Evolutionary conservation across 495 filamentous ascomycete genomes (phyloP).

Genomic region (Penicillium flavigenum): DNA sequence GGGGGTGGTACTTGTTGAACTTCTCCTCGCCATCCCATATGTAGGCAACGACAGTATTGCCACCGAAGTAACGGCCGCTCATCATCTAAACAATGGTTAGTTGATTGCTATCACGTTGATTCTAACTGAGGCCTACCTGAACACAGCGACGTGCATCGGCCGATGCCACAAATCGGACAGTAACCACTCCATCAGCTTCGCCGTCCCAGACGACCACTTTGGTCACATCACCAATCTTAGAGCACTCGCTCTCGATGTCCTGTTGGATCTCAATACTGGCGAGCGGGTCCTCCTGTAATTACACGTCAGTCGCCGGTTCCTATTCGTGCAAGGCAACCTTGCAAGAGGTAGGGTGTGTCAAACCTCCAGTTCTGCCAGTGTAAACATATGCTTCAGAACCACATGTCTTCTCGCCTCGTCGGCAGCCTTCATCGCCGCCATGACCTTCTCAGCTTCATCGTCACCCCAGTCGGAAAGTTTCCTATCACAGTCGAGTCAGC

Average conservation of each 20-base stretch:
- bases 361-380: slow-evolving; percentile 73
- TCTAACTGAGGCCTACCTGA: slow-evolving; percentile 39
- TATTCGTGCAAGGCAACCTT: not conserved
- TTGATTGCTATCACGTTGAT: not conserved
- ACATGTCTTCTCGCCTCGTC: slow-evolving; percentile 52
- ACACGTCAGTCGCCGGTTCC: slow-evolving; percentile 20
- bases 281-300: slow-evolving; percentile 67
- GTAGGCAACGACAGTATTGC: slow-evolving; percentile 71
- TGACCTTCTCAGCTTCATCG: slow-evolving; percentile 57
- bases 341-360: slow-evolving; percentile 8
- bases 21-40: slow-evolving; percentile 72
- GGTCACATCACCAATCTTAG: slow-evolving; percentile 82
- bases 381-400: slow-evolving; percentile 94
- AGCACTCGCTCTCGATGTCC: slow-evolving; percentile 87
- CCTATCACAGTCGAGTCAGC: slow-evolving; percentile 38
- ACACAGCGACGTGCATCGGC: slow-evolving; percentile 74
- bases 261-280: slow-evolving; percentile 89
- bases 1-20: slow-evolving; percentile 66
- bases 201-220: slow-evolving; percentile 88
- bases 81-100: slow-evolving; percentile 51
- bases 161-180: slow-evolving; percentile 69
- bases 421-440: slow-evolving; percentile 70
- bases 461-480: slow-evolving; percentile 94
- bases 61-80: slow-evolving; percentile 78
- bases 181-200: slow-evolving; percentile 84